phyloP scores from a whole-genome alignment of 176 grass and related monocot species.

The Ensete ventricosum region DNA sequence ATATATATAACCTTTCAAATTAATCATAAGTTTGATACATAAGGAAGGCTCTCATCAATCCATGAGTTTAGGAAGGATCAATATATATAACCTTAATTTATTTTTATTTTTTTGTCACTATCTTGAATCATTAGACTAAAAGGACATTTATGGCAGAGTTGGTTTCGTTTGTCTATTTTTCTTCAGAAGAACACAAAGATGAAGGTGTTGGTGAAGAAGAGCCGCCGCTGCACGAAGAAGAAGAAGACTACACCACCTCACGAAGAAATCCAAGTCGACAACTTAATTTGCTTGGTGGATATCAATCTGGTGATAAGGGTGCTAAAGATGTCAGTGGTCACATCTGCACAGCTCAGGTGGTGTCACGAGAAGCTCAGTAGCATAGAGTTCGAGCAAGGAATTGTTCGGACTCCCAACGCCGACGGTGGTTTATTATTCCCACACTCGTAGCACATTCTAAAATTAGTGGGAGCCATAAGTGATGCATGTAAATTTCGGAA shows the following conservation, averaged over 20 bases:
- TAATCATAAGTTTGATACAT: background rate
- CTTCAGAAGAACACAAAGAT: background rate
- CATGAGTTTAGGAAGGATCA: background rate
- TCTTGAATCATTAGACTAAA: too few species aligned
- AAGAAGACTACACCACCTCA: background rate
- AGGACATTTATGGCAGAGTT: background rate
- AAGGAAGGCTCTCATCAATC: background rate
- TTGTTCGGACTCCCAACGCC: too few species aligned
- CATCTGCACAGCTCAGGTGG: background rate
- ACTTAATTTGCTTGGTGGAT: background rate
- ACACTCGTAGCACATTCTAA: background rate
- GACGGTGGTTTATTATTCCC: background rate
- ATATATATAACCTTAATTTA: too few species aligned
- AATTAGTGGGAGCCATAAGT: too few species aligned
- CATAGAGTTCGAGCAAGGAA: background rate
- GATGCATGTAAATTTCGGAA: too few species aligned
- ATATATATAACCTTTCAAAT: too few species aligned
- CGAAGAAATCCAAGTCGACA: background rate
- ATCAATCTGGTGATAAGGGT: slow-evolving; percentile 2
- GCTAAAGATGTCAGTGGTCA: slow-evolving; percentile 16
- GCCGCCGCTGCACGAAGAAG: background rate
- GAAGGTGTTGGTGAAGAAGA: background rate
- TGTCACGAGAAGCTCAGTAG: background rate
- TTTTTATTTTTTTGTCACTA: too few species aligned
- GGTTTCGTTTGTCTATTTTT: background rate